Base-by-base conservation (phyloP, 1,139 yeast genomes). In the Pichia inconspicua region DNA sequence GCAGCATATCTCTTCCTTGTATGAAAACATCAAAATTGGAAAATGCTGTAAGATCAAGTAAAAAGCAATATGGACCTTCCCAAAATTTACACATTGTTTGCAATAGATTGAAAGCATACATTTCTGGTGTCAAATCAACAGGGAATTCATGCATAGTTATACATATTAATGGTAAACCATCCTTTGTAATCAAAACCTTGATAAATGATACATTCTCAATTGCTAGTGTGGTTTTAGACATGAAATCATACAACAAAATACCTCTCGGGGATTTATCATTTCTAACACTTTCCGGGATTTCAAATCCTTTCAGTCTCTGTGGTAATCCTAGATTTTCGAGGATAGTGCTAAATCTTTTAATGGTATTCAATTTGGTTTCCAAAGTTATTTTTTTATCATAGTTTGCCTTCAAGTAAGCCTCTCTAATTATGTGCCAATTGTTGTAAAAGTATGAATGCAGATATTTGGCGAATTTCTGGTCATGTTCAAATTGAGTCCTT, bases 41-140 rank as follows among this genome's bases (percentile, higher is more conserved):
- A 58, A 73, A 80, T 22, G 82, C 83, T 0, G 95, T 84, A 54
- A 85, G 79, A 63, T 88, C 96, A 53, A 80, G 62, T 7, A 87
- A 75, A 50, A 82, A 52, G 53, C 78, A 76, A 60, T 75, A 87
- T 52, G 78, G 78, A 43, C 78, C 74, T 25, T 81, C 80, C 95
- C 95, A 86, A 45, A 85, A 74, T 59, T 83, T 85, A 49, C 83
- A 75, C 17, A 84, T 77, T 11, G 81, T 74, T 57, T 85, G 92
- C 53, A 85, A 74, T 25, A 82, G 61, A 55, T 83, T 74, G 63
- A 77, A 87, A 11, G 80, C 69, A 41, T 83, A 67, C 10, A 77
- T 67, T 43, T 83, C 83, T 1, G 76, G 66, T 51, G 83, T 86
- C 43, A 71, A 58, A 11, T 71, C 70, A 12, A 60, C 60, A 27